These are phyloP conservation scores for Fusarium sublunatum DNA, from an alignment of 2,329 filamentous ascomycete species.

Conservation along the genomic window DNA sequence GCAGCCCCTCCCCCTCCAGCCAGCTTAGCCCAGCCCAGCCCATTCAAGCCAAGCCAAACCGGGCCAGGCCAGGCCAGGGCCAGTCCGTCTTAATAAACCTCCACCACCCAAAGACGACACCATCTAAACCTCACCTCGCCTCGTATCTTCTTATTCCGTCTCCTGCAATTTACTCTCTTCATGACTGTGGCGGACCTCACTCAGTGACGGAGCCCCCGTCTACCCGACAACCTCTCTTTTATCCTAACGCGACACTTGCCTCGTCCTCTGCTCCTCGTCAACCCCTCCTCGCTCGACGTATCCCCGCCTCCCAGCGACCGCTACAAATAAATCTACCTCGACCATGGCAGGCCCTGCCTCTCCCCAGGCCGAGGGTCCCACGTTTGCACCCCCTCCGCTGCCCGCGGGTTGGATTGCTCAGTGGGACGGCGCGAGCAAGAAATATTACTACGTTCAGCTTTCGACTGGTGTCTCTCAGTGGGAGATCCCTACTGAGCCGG, in stretches of 20 bases:
- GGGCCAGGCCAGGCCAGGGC: not conserved
- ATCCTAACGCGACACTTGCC: constrained; percentile 23
- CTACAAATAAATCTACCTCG: constrained; percentile 20
- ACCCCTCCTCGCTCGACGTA: constrained; percentile 32
- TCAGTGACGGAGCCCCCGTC: constrained; percentile 45
- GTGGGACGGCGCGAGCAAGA: constrained; percentile 72
- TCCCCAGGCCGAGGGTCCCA: constrained; percentile 68
- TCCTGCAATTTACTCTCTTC: constrained; percentile 26
- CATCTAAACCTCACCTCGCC: constrained; percentile 33
- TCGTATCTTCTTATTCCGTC: constrained; percentile 27
- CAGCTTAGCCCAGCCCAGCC: constrained; percentile 20
- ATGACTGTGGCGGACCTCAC: constrained; percentile 44
- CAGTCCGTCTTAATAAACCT: constrained; percentile 36
- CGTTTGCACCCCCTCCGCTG: constrained; percentile 68
- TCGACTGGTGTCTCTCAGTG: constrained; percentile 78
- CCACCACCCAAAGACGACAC: constrained; percentile 38
- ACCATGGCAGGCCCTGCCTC: constrained; percentile 68
- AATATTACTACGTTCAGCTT: constrained; percentile 79
- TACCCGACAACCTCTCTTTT: constrained; percentile 24
- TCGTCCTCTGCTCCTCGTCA: constrained; percentile 1
- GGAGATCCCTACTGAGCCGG: constrained; percentile 75
- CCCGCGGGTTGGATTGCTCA: constrained; percentile 76
- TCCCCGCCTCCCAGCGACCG: constrained; percentile 22
- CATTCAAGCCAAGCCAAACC: constrained; percentile 18
- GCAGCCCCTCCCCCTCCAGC: constrained; percentile 31